A percentile compares a stretch with the other conserved stretches of the same genome.
phyloP scores from a whole-genome alignment of 2,329 filamentous ascomycete species.

The Daldinia sp. region DNA sequence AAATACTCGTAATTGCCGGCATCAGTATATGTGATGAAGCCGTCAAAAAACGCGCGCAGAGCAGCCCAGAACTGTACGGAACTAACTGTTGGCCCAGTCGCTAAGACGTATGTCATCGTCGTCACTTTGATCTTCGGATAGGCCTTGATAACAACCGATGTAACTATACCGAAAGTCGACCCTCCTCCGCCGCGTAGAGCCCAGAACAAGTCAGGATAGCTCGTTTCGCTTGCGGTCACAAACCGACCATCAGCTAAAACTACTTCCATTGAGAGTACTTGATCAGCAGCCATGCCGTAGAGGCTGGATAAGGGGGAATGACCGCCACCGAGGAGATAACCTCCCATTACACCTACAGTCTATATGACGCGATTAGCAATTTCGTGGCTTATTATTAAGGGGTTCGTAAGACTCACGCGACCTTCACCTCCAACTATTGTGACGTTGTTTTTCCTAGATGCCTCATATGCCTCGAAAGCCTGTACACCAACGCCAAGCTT shows the following conservation, averaged over 20 bases:
- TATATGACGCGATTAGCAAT: conserved; percentile 27
- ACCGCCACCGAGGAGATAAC: conserved; percentile 62
- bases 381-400: not conserved
- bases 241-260: conserved; percentile 60
- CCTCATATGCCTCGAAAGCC: conserved; percentile 65
- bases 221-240: conserved; percentile 56
- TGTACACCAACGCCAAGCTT: conserved; percentile 68
- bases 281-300: conserved; percentile 64
- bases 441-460: conserved; percentile 60
- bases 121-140: conserved; percentile 53
- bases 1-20: conserved; percentile 48
- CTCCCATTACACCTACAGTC: conserved; percentile 64
- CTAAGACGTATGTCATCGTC: conserved; percentile 49
- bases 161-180: conserved; percentile 58
- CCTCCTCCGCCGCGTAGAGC: conserved; percentile 60
- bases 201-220: conserved; percentile 62
- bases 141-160: conserved; percentile 54
- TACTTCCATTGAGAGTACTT: conserved; percentile 61
- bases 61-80: conserved; percentile 50
- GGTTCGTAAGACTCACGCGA: conserved; percentile 36
- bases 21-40: conserved; percentile 50
- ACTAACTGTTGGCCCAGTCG: conserved; percentile 46
- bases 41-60: conserved; percentile 51
- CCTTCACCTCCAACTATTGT: conserved; percentile 68
- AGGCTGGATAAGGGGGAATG: conserved; percentile 64